Conservation (phyloP, 495 filamentous ascomycete genomes). For the Aspergillus wentii region DNA sequence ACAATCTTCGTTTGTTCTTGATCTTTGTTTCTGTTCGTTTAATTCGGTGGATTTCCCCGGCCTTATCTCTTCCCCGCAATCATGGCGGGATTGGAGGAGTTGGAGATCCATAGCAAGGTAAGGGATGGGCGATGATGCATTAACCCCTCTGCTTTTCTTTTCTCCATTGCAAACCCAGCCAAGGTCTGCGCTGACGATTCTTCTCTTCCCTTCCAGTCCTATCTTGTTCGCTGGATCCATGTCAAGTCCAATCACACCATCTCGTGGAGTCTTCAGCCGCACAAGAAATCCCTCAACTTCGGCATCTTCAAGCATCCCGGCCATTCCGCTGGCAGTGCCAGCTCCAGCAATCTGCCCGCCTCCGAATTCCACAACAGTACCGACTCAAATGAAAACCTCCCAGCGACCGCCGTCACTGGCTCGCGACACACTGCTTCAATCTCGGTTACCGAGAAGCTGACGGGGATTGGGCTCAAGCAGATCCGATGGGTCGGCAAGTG, state of each 20-base stretch:
- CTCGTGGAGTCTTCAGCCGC: slow-evolving; percentile 94
- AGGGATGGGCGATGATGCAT: slow-evolving; percentile 20
- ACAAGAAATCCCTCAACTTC: slow-evolving; percentile 97
- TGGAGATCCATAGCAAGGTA: slow-evolving; percentile 98
- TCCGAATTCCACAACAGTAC: slow-evolving; percentile 39
- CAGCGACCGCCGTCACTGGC: slow-evolving; percentile 22
- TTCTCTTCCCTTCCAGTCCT: slow-evolving; percentile 81
- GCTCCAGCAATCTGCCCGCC: slow-evolving; percentile 36
- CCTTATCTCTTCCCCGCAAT: slow-evolving; percentile 16
- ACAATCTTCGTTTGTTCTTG: neutral
- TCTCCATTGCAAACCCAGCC: too few relatives aligned
- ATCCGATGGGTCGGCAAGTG: slow-evolving; percentile 92
- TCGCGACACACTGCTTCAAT: slow-evolving; percentile 44
- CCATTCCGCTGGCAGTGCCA: slow-evolving; percentile 46
- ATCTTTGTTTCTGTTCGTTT: slow-evolving; percentile 5
- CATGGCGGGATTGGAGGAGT: slow-evolving; percentile 94
- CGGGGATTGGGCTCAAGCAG: slow-evolving; percentile 76
- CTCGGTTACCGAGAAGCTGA: slow-evolving; percentile 74
- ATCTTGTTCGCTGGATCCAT: slow-evolving; percentile 95
- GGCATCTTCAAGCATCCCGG: slow-evolving; percentile 96
- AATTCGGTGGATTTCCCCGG: too few relatives aligned
- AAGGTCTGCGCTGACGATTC: too few relatives aligned
- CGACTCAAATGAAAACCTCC: slow-evolving; percentile 38
- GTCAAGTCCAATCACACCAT: slow-evolving; percentile 86
- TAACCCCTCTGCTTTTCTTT: neutral